Evolutionary conservation across 352 stramenopile genomes (phyloP), one percentile per base, ranked within the genome.

Genomic region (Pilasporangium apinafurcum): DNA sequence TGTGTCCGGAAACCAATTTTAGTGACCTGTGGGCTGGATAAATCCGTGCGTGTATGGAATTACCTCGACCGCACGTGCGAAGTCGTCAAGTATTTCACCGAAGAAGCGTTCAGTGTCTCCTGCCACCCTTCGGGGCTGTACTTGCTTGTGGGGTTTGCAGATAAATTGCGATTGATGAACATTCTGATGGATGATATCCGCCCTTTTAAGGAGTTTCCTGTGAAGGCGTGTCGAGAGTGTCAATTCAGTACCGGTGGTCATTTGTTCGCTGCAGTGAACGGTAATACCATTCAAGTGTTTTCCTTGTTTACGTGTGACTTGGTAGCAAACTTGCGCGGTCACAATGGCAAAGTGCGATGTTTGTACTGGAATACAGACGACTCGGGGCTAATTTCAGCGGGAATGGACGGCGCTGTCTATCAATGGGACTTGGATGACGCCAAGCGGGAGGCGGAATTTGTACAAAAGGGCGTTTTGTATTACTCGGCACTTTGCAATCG

Each of bases 381-480:
- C 68, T 78, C 70, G 34, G 75, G 65, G 7, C 53, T 98, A 16
- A 67, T 97, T 28, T 93, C 78, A 14, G 87, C 84, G 10, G 91
- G 92, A 12, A 72, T 94, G 57, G 92, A 97, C 53, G 92, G 92
- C 37, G 92, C 89, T 8, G 83, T 98, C 21, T 97, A 98, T 52
- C 69, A 92, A 36, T 98, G 92, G 92, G 77, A 97, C 37, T 62
- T 96, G 24, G 86, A 95, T 31, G 87, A 96, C 32, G 83, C 73
- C 36, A 96, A 96, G 51, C 72, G 92, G 22, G 70, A 92, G n/a
- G 87, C 81, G 24, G 88, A 97, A 48, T 95, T 96, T 40, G 86
- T 97, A 7, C 85, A 96, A 47, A 97, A 97, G 44, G 88, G 89
- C n/a, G 83, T 89, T 5, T 68, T 80, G 7, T 97, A 96, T 53